phyloP scores from a whole-genome alignment of 2,329 filamentous ascomycete genomes.

The Eutypella sp. region DNA sequence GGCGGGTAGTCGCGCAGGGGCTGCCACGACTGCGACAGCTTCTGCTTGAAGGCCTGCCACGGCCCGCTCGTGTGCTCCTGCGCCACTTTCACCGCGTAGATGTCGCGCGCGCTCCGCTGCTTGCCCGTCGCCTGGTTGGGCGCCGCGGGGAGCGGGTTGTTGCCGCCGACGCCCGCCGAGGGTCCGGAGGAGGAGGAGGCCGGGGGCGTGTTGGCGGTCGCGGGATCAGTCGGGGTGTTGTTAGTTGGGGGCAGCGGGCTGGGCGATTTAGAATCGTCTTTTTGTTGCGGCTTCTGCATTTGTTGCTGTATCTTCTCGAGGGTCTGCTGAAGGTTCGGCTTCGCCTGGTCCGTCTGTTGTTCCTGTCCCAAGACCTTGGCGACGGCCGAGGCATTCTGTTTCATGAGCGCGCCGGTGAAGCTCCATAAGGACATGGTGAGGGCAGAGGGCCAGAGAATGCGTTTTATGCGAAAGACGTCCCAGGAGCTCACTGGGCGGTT shows the following conservation, averaged over 20 bases:
- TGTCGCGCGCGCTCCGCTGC: constrained; percentile 15
- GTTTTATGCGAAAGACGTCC: constrained; percentile 39
- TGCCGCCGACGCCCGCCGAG: constrained; percentile 7
- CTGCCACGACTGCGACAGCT: constrained; percentile 42
- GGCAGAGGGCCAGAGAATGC: constrained; percentile 50
- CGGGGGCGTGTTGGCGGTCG: constrained; percentile 16
- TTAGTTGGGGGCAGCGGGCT: constrained; percentile 11
- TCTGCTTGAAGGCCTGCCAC: constrained; percentile 29
- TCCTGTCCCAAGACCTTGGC: constrained; percentile 43
- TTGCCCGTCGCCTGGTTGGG: constrained; percentile 10
- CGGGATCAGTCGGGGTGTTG: constrained; percentile 12
- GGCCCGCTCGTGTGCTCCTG: constrained; percentile 25
- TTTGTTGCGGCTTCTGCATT: constrained; percentile 15
- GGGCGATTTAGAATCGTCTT: constrained; percentile 9
- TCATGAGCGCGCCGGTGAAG: constrained; percentile 43
- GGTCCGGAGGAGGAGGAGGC: constrained; percentile 12
- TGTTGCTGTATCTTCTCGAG: constrained; percentile 25
- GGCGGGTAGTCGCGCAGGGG: constrained; percentile 38
- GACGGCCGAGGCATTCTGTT: constrained; percentile 39
- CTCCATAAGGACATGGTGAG: constrained; percentile 47
- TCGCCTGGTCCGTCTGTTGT: constrained; percentile 8
- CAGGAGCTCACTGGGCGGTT: constrained; percentile 44
- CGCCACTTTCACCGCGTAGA: constrained; percentile 26
- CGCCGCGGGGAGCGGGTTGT: constrained; percentile 10
- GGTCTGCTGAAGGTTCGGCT: constrained; percentile 24